Conservation (phyloP, 805 yeast genomes). For the Candida pseudoglaebosa region DNA sequence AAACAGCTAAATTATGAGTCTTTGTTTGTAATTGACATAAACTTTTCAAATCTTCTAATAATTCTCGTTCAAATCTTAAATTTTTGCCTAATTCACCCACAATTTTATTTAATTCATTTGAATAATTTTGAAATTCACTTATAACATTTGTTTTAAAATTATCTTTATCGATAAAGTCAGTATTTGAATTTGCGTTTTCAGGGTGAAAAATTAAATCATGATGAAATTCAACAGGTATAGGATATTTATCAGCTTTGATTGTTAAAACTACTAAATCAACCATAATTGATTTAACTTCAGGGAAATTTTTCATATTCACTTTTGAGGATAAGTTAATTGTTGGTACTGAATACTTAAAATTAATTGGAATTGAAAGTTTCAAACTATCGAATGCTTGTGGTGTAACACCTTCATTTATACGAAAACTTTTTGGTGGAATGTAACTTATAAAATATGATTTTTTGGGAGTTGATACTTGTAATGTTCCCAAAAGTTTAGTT, state of each 20-base stretch:
- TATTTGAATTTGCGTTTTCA: conserved; percentile 13
- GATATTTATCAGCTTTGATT: conserved; percentile 24
- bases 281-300: conserved; percentile 18
- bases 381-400: conserved; percentile 1
- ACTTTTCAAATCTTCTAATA: conserved; percentile 28
- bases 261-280: conserved; percentile 32
- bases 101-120: conserved; percentile 16
- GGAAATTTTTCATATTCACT: conserved; percentile 13
- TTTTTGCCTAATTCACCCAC: conserved; percentile 21
- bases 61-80: conserved; percentile 24
- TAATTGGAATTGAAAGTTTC: conserved; percentile 23
- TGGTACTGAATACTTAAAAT: conserved; percentile 11
- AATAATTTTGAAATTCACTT: conserved; percentile 17
- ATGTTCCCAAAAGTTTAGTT: conserved; percentile 11
- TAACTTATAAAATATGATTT: conserved; percentile 17
- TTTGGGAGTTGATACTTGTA: conserved; percentile 16
- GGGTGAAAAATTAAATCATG: conserved; percentile 28
- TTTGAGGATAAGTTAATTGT: not conserved
- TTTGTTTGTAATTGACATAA: conserved; percentile 24
- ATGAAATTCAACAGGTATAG: conserved; percentile 36
- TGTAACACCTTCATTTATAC: conserved; percentile 3
- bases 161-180: conserved; percentile 16
- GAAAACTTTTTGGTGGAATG: conserved; percentile 20
- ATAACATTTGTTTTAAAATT: conserved; percentile 21
- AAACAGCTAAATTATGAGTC: conserved; percentile 20